Base-by-base conservation (phyloP, 768 basidiomycete genomes). In the Pulveroboletus ravenelii region DNA sequence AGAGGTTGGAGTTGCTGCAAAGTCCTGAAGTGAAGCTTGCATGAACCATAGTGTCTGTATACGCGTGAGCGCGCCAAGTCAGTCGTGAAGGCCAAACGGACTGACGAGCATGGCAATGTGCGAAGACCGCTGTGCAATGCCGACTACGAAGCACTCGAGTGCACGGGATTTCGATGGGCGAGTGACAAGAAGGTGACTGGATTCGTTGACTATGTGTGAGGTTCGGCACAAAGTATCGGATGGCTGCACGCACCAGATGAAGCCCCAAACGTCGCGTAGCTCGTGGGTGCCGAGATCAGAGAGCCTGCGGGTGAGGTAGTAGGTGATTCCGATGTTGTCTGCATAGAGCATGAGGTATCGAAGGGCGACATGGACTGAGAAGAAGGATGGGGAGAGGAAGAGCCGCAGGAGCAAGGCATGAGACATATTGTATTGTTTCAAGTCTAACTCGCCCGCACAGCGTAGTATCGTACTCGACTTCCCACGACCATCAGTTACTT, bases 21-120 rank as follows among this genome's bases (percentile, higher is more conserved):
- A 75, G 68, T 99, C 96, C 50, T 81, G 82, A 17, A 99, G 76
- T 25, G 89, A 84, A 14, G 95, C 91, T 79, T 98, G 96, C 87
- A 98, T 94, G 70, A 94, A 96, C 93, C 95, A 98, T 40, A 99
- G 72, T 0, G 96, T 97, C 93, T 94, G 64, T 8, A 23, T 20
- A 43, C 25, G 20, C 25, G 42, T 58, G 31, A 61, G 57, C 14
- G 43, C 18, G 20, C 48, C 52, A 38, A 27, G 36, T 47, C 47
- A 54, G 55, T 29, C 17, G 39, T 53, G 32, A 57, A 41, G 56
- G 64, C 51, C 52, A 53, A 46, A 59, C 32, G 31, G 41, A 83
- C 94, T 70, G 62, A 96, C 95, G 55, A 94, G 81, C 80, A 99
- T 88, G 48, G 93, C 92, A 46, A 97, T 82, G 68, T 98, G 96